These are phyloP conservation scores for Castanospermum australe DNA, from an alignment of 306 rosid species.

Conservation along the genomic window DNA sequence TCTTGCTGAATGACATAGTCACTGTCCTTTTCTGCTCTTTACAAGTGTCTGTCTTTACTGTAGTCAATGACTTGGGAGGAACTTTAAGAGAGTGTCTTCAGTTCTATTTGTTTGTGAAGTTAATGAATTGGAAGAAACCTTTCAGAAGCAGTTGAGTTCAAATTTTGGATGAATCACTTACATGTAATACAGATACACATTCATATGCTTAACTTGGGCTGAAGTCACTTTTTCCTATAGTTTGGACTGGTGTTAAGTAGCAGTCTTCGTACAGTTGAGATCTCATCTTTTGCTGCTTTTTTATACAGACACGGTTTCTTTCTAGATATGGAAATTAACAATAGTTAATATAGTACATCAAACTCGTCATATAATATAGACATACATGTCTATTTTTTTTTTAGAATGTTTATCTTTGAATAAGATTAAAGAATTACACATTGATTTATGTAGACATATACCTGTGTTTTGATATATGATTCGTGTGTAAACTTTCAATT, in stretches of 20 bases:
- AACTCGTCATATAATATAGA: background rate
- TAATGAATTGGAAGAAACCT: background rate
- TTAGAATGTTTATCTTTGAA: background rate
- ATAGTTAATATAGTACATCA: background rate
- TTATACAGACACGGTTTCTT: background rate
- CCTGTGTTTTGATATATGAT: background rate
- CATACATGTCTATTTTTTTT: background rate
- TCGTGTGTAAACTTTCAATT: background rate
- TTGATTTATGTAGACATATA: background rate
- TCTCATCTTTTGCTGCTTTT: background rate
- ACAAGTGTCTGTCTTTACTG: background rate
- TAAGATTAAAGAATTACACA: background rate
- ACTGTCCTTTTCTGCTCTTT: background rate
- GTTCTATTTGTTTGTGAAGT: background rate
- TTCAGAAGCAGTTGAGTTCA: background rate
- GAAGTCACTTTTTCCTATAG: background rate
- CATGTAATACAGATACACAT: background rate
- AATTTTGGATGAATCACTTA: slow-evolving; percentile 4
- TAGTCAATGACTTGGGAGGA: background rate
- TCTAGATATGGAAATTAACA: background rate
- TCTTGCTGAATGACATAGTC: background rate
- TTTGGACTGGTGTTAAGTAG: background rate
- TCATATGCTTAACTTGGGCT: background rate
- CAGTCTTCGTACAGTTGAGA: background rate
- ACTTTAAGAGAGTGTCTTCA: background rate